Evolutionary conservation across 495 filamentous ascomycete genomes (phyloP).

Genomic region (Tricharina praecox): DNA sequence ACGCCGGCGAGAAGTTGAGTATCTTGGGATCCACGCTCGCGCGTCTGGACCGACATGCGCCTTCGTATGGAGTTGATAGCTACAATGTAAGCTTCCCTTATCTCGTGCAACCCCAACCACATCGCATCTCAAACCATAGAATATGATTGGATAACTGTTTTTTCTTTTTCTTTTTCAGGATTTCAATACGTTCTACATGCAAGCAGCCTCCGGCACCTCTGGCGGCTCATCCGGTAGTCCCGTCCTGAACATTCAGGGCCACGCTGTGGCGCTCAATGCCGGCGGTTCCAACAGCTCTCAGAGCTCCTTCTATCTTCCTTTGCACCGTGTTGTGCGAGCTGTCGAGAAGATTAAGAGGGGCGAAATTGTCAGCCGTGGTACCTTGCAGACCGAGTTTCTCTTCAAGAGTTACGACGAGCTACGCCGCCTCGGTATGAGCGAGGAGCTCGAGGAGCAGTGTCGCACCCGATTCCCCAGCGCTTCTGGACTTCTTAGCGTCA

Average conservation of each 20-base stretch:
- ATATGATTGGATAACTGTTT: background rate
- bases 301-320: constrained; percentile 25
- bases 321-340: constrained; percentile 24
- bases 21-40: constrained; percentile 26
- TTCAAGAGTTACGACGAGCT: constrained; percentile 25
- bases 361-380: constrained; percentile 23
- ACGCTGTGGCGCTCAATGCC: constrained; percentile 25
- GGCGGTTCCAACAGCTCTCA: constrained; percentile 28
- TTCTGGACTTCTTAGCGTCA: constrained; percentile 22
- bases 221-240: constrained; percentile 27
- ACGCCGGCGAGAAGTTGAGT: constrained; percentile 24
- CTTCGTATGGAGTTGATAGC: constrained; percentile 23
- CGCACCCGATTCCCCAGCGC: constrained; percentile 14
- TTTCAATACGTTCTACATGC: constrained; percentile 28
- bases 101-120: background rate
- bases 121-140: no score
- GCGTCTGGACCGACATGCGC: constrained; percentile 24
- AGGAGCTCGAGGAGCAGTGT: constrained; percentile 22
- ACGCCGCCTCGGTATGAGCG: constrained; percentile 22
- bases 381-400: constrained; percentile 26
- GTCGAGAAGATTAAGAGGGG: constrained; percentile 25
- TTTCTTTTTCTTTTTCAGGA: constrained; percentile 7
- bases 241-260: constrained; percentile 25
- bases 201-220: constrained; percentile 26
- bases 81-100: constrained; percentile 15